Percentiles rank a stretch among this genome's conserved stretches.
Conservation (phyloP, 192 early-diverging fungal species). For the Linnemannia elongata region DNA sequence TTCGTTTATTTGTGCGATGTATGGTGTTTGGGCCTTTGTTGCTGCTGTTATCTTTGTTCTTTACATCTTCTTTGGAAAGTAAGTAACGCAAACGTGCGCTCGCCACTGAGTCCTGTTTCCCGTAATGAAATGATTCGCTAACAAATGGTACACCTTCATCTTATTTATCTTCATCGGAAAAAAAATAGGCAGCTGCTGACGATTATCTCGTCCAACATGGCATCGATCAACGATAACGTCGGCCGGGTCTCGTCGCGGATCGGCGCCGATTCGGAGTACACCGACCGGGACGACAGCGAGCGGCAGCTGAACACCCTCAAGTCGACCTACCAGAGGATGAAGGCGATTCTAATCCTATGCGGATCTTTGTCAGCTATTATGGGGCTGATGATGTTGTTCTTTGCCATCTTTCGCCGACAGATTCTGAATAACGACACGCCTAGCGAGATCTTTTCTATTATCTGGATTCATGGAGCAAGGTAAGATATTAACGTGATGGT, state of each 20-base stretch:
- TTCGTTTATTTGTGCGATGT: constrained; percentile 48
- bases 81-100: not conserved
- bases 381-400: constrained; percentile 55
- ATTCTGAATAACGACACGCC: constrained; percentile 38
- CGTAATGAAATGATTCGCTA: not conserved
- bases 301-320: constrained; percentile 50
- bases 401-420: constrained; percentile 48
- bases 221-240: constrained; percentile 53
- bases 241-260: constrained; percentile 44
- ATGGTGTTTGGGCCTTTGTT: constrained; percentile 48
- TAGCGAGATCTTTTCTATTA: constrained; percentile 44
- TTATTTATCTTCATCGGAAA: not conserved
- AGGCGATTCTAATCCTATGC: constrained; percentile 43
- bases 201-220: constrained; percentile 58
- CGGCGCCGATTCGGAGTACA: constrained; percentile 51
- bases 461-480: constrained; percentile 56
- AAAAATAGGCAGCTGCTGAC: constrained; percentile 41
- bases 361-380: constrained; percentile 49
- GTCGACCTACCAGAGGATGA: constrained; percentile 49
- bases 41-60: constrained; percentile 51
- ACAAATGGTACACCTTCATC: not conserved
- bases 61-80: constrained; percentile 56
- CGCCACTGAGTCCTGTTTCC: not conserved
- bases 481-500: not conserved
- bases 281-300: constrained; percentile 52